Evolutionary conservation across 352 stramenopile species (phyloP), one percentile per base, ranked within the genome.

Genomic region (Stramenopiles sp.): DNA sequence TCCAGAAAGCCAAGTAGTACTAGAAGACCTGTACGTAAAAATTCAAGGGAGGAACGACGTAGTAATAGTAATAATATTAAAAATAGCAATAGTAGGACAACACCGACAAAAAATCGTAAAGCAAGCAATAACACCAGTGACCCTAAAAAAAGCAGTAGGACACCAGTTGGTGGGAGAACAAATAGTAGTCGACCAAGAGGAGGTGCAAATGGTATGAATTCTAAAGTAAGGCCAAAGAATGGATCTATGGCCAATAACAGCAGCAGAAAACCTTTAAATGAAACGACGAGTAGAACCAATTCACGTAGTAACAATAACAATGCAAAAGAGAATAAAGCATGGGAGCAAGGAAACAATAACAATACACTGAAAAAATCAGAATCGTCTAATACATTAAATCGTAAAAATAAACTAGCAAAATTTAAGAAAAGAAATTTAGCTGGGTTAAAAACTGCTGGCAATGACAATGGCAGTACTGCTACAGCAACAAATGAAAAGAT

Each of bases 361-460:
- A 53, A 53, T 53, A 53, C 38, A 4, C 13, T 53, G 38, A 53
- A 53, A 53, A 53, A 53, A 13, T 53, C 38, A 13, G 38, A 53
- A 13, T 53, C 38, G 4, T 53, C 38, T 20, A 76, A 31, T 76
- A 20, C 65, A 7, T 13, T 76, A 76, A 76, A 76, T 13, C 65
- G 65, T 33, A 76, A 76, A 13, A 20, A 13, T 33, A 76, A 76
- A 33, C 13, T 76, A 20, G 65, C 65, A 20, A 76, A 76, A 76
- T 76, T 76, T 13, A 76, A 33, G 13, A 76, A 76, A 33, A 4
- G 65, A 76, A 76, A 76, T 76, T 76, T 76, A 7, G 65, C 65
- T 13, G 65, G 65, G 4, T 76, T 76, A 13, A 76, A 76, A 33
- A 76, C 38, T 53, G 38, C 4, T 53, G 13, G 13, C 38, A 13